Percentiles rank a stretch among this genome's conserved stretches.
phyloP scores from a whole-genome alignment of 305 asterid species.

The Solanum hybrid region DNA sequence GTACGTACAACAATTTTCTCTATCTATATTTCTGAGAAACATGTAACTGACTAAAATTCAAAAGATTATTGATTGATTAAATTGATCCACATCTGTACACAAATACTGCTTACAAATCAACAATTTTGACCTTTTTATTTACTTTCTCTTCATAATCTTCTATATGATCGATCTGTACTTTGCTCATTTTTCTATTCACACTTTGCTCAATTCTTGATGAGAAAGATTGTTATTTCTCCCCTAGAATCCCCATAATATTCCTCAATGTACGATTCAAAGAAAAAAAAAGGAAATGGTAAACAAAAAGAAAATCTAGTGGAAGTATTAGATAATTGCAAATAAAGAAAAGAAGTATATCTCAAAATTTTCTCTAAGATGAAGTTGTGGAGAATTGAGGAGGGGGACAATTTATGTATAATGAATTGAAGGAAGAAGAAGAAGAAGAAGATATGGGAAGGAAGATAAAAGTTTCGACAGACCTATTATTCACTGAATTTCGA shows the following conservation, averaged over 20 bases:
- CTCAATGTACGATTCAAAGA: not conserved
- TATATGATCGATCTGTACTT: not conserved
- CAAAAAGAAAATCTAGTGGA: not conserved
- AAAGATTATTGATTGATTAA: not conserved
- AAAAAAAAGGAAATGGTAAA: not conserved
- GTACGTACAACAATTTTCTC: not conserved
- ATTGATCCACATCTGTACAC: not conserved
- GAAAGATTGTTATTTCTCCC: not conserved
- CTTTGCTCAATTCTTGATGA: constrained; percentile 1
- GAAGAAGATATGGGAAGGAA: not conserved
- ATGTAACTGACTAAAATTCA: not conserved
- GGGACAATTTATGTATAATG: not conserved
- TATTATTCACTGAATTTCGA: not conserved
- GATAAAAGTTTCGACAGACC: not conserved
- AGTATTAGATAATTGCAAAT: not conserved
- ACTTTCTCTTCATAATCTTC: not conserved
- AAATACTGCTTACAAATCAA: not conserved
- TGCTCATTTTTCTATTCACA: not conserved
- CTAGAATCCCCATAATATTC: not conserved
- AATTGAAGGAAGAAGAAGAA: not conserved
- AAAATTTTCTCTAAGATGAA: not conserved
- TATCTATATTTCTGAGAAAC: not conserved
- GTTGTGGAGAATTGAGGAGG: not conserved
- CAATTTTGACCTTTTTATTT: not conserved
- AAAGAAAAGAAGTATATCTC: not conserved